These are phyloP conservation scores for Choiromyces venosus DNA, from an alignment of 495 filamentous ascomycete genomes.

Conservation along the genomic window DNA sequence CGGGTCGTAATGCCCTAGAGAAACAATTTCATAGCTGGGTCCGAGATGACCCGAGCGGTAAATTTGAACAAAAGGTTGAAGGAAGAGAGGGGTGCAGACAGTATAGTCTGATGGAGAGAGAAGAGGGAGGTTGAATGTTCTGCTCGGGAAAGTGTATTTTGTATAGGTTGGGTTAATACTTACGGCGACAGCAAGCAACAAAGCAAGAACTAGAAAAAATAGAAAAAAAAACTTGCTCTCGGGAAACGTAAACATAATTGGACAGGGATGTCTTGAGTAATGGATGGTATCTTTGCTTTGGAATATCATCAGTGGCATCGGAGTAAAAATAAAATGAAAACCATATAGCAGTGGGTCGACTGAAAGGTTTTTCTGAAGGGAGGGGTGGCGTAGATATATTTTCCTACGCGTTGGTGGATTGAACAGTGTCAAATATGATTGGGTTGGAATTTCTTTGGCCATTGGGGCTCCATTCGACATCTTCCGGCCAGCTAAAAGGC, in stretches of 20 bases:
- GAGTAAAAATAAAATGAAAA: neutral
- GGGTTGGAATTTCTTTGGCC: neutral
- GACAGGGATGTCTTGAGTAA: neutral
- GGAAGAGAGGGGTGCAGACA: neutral
- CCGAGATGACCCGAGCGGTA: conserved; percentile 1
- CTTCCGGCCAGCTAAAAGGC: neutral
- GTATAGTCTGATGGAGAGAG: neutral
- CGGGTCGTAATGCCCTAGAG: neutral
- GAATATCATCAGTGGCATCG: neutral
- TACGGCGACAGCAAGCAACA: neutral
- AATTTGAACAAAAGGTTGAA: neutral
- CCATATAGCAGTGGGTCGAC: neutral
- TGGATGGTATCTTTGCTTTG: neutral
- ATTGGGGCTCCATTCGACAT: neutral
- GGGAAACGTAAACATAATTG: neutral
- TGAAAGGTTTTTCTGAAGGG: neutral
- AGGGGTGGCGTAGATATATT: neutral
- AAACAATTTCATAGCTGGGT: neutral
- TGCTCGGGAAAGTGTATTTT: neutral
- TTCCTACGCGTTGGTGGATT: neutral
- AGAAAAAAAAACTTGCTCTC: neutral
- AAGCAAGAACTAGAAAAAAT: neutral
- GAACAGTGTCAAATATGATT: neutral
- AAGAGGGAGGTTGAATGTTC: neutral
- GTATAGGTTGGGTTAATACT: neutral